Percentiles rank a stretch among this genome's conserved stretches.
Evolutionary conservation across 2,329 filamentous ascomycete genomes (phyloP).

Genomic region (Tolypocladium inflatum): DNA sequence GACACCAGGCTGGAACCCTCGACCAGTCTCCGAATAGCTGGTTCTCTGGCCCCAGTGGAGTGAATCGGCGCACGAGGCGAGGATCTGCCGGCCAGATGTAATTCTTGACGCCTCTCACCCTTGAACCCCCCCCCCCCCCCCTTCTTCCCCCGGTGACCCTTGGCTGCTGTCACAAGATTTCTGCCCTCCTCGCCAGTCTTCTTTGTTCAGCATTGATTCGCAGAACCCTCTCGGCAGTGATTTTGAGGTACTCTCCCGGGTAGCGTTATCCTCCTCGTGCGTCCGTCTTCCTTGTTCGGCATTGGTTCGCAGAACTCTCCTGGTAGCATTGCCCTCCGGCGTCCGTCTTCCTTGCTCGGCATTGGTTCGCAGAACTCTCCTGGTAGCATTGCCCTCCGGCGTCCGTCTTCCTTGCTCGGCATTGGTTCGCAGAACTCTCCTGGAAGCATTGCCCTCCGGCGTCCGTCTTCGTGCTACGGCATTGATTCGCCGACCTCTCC

Average conservation of each 20-base stretch:
- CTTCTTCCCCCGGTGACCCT: background rate
- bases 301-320: background rate
- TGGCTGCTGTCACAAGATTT: background rate
- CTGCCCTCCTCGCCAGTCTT: background rate
- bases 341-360: background rate
- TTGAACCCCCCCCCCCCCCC: too few relatives aligned
- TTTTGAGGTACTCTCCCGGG: background rate
- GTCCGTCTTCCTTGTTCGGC: background rate
- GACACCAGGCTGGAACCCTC: background rate
- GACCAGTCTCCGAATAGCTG: background rate
- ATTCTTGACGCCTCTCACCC: background rate
- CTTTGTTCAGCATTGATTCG: background rate
- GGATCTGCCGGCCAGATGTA: slow-evolving; percentile 1
- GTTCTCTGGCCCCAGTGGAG: background rate
- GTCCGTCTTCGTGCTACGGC: too few relatives aligned
- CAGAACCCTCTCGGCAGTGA: background rate
- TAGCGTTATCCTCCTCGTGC: background rate
- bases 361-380: background rate
- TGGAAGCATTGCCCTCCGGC: too few relatives aligned
- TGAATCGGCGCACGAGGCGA: background rate
- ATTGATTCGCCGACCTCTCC: too few relatives aligned
- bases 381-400: too few relatives aligned
- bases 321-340: background rate
- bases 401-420: too few relatives aligned
- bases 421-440: background rate